Percentiles rank a stretch among this genome's conserved stretches.
Conservation (phyloP, 2,329 filamentous ascomycete genomes). For the Stylonectria norvegica region DNA sequence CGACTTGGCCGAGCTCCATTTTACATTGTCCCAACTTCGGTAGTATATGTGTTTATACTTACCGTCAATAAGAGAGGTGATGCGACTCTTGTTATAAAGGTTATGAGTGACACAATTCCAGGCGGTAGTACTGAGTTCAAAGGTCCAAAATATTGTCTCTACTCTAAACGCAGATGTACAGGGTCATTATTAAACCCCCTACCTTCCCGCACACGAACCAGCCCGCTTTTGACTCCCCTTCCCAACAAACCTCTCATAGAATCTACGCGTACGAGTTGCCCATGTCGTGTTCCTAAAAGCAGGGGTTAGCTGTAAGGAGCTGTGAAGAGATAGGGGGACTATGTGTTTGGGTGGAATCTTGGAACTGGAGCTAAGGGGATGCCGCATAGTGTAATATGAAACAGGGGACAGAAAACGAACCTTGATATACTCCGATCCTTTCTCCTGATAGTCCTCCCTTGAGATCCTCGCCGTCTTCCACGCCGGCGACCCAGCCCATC, state of each 20-base stretch:
- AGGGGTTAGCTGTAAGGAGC: conserved; percentile 12
- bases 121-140: no score
- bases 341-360: neutral
- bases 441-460: conserved; percentile 82
- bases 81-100: no score
- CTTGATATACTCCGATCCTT: conserved; percentile 92
- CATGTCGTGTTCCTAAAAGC: conserved; percentile 59
- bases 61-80: no score
- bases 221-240: conserved; percentile 22
- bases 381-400: no score
- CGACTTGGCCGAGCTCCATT: no score
- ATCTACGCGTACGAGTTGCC: conserved; percentile 56
- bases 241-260: conserved; percentile 11
- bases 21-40: no score
- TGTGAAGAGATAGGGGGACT: no score
- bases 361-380: conserved; percentile 4
- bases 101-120: no score
- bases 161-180: conserved; percentile 15
- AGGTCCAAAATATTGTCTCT: no score
- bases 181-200: conserved; percentile 7
- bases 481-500: conserved; percentile 66
- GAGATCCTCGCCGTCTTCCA: conserved; percentile 67
- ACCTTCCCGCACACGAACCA: conserved; percentile 20
- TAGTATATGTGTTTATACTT: no score
- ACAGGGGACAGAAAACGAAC: conserved; percentile 40